These are phyloP conservation scores for Globisporangium paddicum DNA, from an alignment of 352 stramenopile species.

Conservation along the genomic window DNA sequence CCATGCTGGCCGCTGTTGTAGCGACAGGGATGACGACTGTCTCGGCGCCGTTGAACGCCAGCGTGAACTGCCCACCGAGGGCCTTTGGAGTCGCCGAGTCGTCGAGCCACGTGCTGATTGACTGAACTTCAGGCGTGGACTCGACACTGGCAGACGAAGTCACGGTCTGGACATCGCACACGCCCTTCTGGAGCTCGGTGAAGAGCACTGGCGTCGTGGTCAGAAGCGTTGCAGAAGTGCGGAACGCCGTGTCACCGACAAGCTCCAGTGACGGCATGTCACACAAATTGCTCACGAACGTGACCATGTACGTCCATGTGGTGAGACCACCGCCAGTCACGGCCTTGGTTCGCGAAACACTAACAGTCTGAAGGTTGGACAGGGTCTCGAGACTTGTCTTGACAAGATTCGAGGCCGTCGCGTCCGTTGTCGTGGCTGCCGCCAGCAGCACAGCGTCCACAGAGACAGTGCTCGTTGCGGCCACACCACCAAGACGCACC, in stretches of 20 bases:
- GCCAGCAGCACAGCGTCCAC: slow-evolving; percentile 43
- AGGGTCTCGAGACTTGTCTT: slow-evolving; percentile 82
- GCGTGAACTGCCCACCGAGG: slow-evolving; percentile 60
- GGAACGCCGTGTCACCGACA: slow-evolving; percentile 38
- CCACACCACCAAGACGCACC: slow-evolving; percentile 36
- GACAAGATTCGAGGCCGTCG: slow-evolving; percentile 60
- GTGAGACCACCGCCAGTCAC: slow-evolving; percentile 1
- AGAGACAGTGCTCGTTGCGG: slow-evolving; percentile 32
- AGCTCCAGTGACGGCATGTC: slow-evolving; percentile 69
- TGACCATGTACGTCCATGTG: slow-evolving; percentile 78
- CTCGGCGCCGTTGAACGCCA: slow-evolving; percentile 52
- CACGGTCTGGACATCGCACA: slow-evolving; percentile 95
- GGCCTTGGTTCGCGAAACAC: slow-evolving; percentile 55
- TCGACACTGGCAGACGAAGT: slow-evolving; percentile 86
- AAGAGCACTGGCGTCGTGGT: slow-evolving; percentile 35
- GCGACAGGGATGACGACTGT: slow-evolving; percentile 37
- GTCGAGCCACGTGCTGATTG: slow-evolving; percentile 75
- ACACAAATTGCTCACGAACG: slow-evolving; percentile 85
- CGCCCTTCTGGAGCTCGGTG: slow-evolving; percentile 69
- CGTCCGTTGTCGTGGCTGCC: slow-evolving; percentile 28
- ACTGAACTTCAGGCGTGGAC: slow-evolving; percentile 89
- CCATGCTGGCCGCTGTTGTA: slow-evolving; percentile 32
- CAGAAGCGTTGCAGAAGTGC: slow-evolving; percentile 29
- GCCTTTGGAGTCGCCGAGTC: slow-evolving; percentile 21
- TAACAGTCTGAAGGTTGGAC: slow-evolving; percentile 77